phyloP scores from a whole-genome alignment of 805 yeast genomes.

The Wickerhamomyces ciferrii region DNA sequence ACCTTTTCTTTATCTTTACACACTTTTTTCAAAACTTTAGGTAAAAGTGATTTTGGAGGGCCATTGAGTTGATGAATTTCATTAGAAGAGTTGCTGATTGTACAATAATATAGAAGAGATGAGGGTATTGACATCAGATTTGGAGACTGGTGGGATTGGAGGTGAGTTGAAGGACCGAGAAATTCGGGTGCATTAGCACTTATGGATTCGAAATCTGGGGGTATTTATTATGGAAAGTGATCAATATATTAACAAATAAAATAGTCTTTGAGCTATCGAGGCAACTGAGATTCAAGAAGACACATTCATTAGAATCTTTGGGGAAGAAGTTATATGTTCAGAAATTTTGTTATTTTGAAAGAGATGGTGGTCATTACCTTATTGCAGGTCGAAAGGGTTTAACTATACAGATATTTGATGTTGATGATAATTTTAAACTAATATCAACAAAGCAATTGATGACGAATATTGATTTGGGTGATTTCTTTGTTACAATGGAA shows the following conservation, averaged over 20 bases:
- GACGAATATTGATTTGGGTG: constrained; percentile 13
- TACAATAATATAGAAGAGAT: neutral
- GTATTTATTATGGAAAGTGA: no score
- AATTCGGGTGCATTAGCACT: neutral
- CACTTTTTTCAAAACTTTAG: neutral
- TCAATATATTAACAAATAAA: neutral
- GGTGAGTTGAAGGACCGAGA: constrained; percentile 2
- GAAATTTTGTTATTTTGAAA: constrained; percentile 7
- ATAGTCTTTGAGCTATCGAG: neutral
- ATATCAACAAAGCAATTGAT: constrained; percentile 12
- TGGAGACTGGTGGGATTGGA: constrained; percentile 2
- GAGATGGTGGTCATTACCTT: constrained; percentile 2
- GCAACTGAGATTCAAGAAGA: constrained; percentile 1
- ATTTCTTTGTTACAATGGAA: constrained; percentile 15
- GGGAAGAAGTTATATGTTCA: constrained; percentile 11
- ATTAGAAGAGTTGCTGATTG: neutral
- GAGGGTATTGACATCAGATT: neutral
- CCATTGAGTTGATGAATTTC: neutral
- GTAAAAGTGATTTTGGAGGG: neutral
- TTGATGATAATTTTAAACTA: constrained; percentile 3
- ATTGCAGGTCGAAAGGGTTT: constrained; percentile 15
- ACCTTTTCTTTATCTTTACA: neutral
- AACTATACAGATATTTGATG: constrained; percentile 10
- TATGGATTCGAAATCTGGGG: neutral
- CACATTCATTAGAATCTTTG: constrained; percentile 4